Conservation (phyloP, 2,329 filamentous ascomycete genomes). For the Talaromyces sp. region DNA sequence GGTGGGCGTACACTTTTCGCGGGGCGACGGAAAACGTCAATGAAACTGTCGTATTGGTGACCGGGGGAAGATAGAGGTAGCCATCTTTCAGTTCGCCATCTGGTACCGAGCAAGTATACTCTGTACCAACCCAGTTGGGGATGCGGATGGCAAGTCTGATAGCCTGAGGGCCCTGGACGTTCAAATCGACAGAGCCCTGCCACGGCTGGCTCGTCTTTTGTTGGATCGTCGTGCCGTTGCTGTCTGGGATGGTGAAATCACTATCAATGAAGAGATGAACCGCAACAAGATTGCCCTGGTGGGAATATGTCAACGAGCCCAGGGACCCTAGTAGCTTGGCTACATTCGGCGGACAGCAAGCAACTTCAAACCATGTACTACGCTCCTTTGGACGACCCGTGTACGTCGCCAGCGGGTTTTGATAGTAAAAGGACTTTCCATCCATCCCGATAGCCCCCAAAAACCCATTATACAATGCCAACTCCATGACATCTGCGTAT, state of each 20-base stretch:
- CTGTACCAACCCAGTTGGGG: constrained; percentile 43
- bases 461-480: constrained; percentile 57
- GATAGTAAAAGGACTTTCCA: constrained; percentile 56
- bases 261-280: constrained; percentile 36
- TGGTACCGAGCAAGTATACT: constrained; percentile 5
- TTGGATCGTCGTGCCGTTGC: constrained; percentile 34
- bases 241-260: constrained; percentile 29
- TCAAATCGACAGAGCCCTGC: constrained; percentile 48
- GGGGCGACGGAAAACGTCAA: constrained; percentile 46
- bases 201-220: constrained; percentile 55
- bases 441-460: constrained; percentile 53
- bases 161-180: constrained; percentile 27
- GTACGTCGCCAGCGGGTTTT: constrained; percentile 55
- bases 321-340: constrained; percentile 51
- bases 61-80: constrained; percentile 45
- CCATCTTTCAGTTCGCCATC: constrained; percentile 36
- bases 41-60: constrained; percentile 33
- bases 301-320: constrained; percentile 48
- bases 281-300: constrained; percentile 22
- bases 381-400: constrained; percentile 46
- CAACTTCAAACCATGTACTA: constrained; percentile 54
- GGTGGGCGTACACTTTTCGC: constrained; percentile 49
- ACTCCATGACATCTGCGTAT: constrained; percentile 56
- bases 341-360: constrained; percentile 59
- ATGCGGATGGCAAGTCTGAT: constrained; percentile 48